Evolutionary conservation across 768 basidiomycete genomes (phyloP).

Genomic region (Psilocybe tampanensis): DNA sequence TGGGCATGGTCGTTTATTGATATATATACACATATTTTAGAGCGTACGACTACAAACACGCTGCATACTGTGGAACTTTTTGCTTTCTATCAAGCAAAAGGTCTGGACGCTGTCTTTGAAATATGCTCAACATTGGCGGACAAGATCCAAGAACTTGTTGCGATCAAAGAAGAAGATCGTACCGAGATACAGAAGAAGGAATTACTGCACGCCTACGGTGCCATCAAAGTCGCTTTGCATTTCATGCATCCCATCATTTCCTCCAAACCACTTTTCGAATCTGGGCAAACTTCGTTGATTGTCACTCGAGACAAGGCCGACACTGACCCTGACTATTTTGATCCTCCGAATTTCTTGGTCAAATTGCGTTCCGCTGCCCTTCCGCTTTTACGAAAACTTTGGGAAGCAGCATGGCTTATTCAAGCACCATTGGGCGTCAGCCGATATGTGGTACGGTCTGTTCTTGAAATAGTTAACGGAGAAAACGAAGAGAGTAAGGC

Average conservation of each 20-base stretch:
- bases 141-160: slow-evolving; percentile 57
- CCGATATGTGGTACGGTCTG: slow-evolving; percentile 72
- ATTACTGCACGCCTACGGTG: slow-evolving; percentile 76
- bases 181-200: slow-evolving; percentile 60
- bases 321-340: slow-evolving; percentile 78
- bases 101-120: slow-evolving; percentile 66
- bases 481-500: slow-evolving; percentile 76
- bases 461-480: slow-evolving; percentile 80
- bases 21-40: slow-evolving; percentile 37
- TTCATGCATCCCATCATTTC: slow-evolving; percentile 77
- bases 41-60: slow-evolving; percentile 71
- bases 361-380: slow-evolving; percentile 71
- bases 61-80: slow-evolving; percentile 84
- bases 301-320: slow-evolving; percentile 79
- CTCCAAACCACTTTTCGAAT: slow-evolving; percentile 81
- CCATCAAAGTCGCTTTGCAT: slow-evolving; percentile 79
- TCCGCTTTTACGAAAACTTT: slow-evolving; percentile 68
- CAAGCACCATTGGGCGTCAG: slow-evolving; percentile 74
- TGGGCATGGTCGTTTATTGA: slow-evolving; percentile 10
- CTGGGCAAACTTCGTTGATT: slow-evolving; percentile 76
- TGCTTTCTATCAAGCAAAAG: slow-evolving; percentile 71
- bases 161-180: slow-evolving; percentile 56
- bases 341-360: slow-evolving; percentile 86
- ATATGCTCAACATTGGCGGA: slow-evolving; percentile 56
- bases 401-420: slow-evolving; percentile 85